A percentile compares a stretch with the other conserved stretches of the same genome.
phyloP scores from a whole-genome alignment of 2,329 filamentous ascomycete species.

The Anisogramma anomala region DNA sequence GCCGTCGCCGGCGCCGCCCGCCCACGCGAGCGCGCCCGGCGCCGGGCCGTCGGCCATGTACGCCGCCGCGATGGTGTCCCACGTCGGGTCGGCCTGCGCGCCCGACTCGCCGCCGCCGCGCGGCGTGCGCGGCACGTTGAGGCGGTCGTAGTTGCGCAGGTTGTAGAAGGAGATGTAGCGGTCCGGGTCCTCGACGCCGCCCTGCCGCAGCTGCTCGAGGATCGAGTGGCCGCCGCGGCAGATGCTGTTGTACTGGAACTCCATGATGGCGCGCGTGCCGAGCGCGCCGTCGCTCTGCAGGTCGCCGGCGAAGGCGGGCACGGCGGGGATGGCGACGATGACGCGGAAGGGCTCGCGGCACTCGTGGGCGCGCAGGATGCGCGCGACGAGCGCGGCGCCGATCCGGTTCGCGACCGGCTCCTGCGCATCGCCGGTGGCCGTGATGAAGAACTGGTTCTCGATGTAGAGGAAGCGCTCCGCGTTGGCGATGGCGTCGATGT shows the following conservation, averaged over 20 bases:
- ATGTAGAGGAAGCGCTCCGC: conserved; percentile 68
- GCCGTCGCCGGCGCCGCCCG: conserved; percentile 63
- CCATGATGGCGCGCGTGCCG: conserved; percentile 76
- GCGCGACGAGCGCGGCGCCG: conserved; percentile 65
- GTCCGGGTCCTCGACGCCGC: conserved; percentile 55
- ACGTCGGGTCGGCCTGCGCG: conserved; percentile 47
- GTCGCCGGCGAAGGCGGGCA: conserved; percentile 75
- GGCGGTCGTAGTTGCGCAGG: conserved; percentile 70
- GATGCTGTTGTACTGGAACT: conserved; percentile 75
- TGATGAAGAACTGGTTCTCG: conserved; percentile 83
- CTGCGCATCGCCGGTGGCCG: conserved; percentile 59
- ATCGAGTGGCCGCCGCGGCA: conserved; percentile 67
- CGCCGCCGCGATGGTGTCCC: conserved; percentile 66
- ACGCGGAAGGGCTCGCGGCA: conserved; percentile 59
- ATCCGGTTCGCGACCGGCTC: conserved; percentile 67
- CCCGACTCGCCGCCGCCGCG: conserved; percentile 50
- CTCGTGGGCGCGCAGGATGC: conserved; percentile 59
- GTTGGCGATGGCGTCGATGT: conserved; percentile 58
- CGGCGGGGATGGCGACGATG: conserved; percentile 66
- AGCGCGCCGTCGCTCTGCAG: conserved; percentile 60
- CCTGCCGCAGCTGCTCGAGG: conserved; percentile 54
- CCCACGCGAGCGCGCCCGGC: conserved; percentile 57
- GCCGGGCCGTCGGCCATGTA: conserved; percentile 72
- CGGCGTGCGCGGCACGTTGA: conserved; percentile 59
- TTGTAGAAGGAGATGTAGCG: conserved; percentile 79